A percentile compares a stretch with the other conserved stretches of the same genome.
Conservation (phyloP, 179 eudicot species). For the Actinidia arguta region DNA sequence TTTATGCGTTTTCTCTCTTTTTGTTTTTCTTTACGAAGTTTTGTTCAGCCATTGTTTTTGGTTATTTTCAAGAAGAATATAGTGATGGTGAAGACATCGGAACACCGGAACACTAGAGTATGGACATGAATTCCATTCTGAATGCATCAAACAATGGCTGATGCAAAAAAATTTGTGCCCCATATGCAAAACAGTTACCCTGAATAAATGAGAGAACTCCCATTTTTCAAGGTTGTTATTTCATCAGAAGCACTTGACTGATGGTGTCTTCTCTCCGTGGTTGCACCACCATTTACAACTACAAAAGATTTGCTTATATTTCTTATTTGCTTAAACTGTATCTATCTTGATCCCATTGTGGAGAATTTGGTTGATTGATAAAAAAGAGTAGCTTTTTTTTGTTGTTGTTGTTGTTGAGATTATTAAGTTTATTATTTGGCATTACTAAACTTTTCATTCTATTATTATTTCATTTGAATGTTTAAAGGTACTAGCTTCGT, state of each 20-base stretch:
- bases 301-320: slow-evolving; percentile 11
- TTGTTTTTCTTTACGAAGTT: neutral
- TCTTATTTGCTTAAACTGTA: neutral
- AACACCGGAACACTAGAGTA: slow-evolving; percentile 74
- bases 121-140: slow-evolving; percentile 77
- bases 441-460: no score
- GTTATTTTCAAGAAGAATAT: no score
- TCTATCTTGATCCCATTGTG: slow-evolving; percentile 13
- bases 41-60: neutral
- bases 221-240: neutral
- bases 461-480: no score
- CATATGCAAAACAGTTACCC: slow-evolving; percentile 81
- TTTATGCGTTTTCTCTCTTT: neutral
- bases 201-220: slow-evolving; percentile 38
- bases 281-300: no score
- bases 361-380: slow-evolving; percentile 18
- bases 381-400: slow-evolving; percentile 5
- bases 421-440: neutral
- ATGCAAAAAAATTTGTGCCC: slow-evolving; percentile 89
- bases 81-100: slow-evolving; percentile 73
- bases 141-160: slow-evolving; percentile 88
- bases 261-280: no score
- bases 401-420: slow-evolving; percentile 17
- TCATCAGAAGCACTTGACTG: neutral
- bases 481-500: no score